phyloP scores from a whole-genome alignment of 2,329 filamentous ascomycete genomes.

The Ophiostoma novo-ulmi region DNA sequence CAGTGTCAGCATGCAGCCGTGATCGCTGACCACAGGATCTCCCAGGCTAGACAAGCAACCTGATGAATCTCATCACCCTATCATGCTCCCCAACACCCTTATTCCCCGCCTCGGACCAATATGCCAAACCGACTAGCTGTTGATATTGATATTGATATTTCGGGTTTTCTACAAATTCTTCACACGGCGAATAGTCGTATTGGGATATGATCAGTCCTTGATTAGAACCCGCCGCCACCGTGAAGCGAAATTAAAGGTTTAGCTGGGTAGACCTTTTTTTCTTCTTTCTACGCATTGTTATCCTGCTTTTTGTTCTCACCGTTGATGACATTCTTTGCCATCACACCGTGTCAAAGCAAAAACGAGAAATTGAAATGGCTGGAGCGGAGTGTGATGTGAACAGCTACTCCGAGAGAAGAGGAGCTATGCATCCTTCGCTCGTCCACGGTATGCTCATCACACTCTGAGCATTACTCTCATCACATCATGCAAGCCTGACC shows the following conservation, averaged over 20 bases:
- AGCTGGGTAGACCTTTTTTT: neutral
- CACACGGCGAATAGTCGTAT: neutral
- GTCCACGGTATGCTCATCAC: neutral
- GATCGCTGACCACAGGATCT: neutral
- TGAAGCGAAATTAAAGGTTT: neutral
- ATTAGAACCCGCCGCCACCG: neutral
- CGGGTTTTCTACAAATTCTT: neutral
- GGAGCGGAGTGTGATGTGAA: neutral
- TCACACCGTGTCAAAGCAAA: neutral
- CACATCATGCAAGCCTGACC: neutral
- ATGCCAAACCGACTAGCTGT: neutral
- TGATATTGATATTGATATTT: neutral
- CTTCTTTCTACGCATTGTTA: neutral
- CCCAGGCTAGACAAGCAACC: neutral
- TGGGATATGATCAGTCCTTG: neutral
- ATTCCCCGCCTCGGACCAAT: neutral
- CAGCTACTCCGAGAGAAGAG: neutral
- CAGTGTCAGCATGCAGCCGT: neutral
- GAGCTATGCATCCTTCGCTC: neutral
- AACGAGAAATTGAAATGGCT: neutral
- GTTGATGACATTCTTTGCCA: neutral
- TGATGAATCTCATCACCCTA: neutral
- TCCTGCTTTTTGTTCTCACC: neutral
- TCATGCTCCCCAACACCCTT: neutral
- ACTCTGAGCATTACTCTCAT: neutral